Percentiles rank a stretch among this genome's conserved stretches.
These are phyloP conservation scores for Ascosphaera aggregata DNA, from an alignment of 2,329 filamentous ascomycete species.

Conservation along the genomic window DNA sequence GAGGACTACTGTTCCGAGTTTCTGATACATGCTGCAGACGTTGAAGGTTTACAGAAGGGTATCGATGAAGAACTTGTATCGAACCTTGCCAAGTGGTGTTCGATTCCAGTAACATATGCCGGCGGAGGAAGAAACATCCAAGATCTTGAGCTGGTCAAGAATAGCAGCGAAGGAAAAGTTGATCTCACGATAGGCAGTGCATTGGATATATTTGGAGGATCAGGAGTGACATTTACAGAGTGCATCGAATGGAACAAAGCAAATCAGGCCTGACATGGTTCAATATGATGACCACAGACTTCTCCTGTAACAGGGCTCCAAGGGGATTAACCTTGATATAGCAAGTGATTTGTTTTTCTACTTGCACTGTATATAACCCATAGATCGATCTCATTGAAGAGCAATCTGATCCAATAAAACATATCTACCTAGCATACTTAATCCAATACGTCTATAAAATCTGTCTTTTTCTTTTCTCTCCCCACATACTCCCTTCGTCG, in stretches of 20 bases:
- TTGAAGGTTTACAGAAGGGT: slow-evolving; percentile 78
- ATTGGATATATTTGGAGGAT: slow-evolving; percentile 83
- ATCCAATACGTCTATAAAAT: too few species aligned
- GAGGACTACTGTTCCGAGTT: slow-evolving; percentile 94
- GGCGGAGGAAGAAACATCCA: slow-evolving; percentile 67
- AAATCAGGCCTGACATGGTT: slow-evolving; percentile 12
- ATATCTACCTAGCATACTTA: too few species aligned
- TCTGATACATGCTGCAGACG: slow-evolving; percentile 88
- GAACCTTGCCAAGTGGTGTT: slow-evolving; percentile 62
- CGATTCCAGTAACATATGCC: slow-evolving; percentile 85
- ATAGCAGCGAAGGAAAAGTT: slow-evolving; percentile 54
- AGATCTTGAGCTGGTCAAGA: slow-evolving; percentile 63
- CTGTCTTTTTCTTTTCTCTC: too few species aligned
- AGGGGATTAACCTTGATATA: too few species aligned
- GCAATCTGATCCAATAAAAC: too few species aligned
- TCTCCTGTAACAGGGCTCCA: too few species aligned
- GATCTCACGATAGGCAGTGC: slow-evolving; percentile 94
- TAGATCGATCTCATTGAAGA: too few species aligned
- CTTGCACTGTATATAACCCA: too few species aligned
- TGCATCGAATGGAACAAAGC: slow-evolving; percentile 65
- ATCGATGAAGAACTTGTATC: slow-evolving; percentile 69
- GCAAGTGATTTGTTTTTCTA: too few species aligned
- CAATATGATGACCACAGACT: too few species aligned
- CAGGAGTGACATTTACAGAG: slow-evolving; percentile 64
- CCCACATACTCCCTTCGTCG: too few species aligned